Base-by-base conservation (phyloP, 2,329 filamentous ascomycete genomes). In the Beauveria pseudobassiana region DNA sequence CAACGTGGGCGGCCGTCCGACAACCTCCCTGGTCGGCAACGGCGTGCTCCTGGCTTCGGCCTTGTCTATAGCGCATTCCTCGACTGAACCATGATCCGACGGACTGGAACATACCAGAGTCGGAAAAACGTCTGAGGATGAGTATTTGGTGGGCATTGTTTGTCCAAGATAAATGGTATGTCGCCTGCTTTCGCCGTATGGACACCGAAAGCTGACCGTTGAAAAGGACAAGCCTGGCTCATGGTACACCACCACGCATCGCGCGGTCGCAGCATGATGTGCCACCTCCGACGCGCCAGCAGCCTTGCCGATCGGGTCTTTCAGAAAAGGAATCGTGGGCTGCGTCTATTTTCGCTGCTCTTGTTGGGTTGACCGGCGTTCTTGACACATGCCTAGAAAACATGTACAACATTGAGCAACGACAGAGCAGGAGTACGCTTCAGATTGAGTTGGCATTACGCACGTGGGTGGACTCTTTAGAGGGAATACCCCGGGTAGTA, bases 21-120 rank as follows among this genome's bases (percentile, higher is more conserved):
- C 82, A 7, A 84, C 82, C 7, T 82, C 82, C 1, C 80, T 86
- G 67, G 81, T 84, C 6, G 83, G 83, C 0, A 85, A 86, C 64
- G 79, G 78, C 1, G 75, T 80, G 0, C 73, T 78, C 43, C 70
- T 83, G 1, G 82, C 81, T 0, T 75, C 77, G 0, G 79, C 81
- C 0, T 74, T 85, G 8, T 78, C 81, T 0, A 71, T 85, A 52
- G 79, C 80, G 0, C 77, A 85, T 66, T 80, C 80, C 70, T 85
- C 0, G 83, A 0, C 67, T 85, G 4, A 84, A 86, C 64, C 76
- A 80, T 12, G 76, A 83, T 51, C 80, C 82, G 0, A 70, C 75
- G 1, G 71, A 70, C 3, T 86, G 83, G 83, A 77, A 79, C 58
- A 80, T 85, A n/a, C 73, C 79, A 0, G 66, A 73, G 3, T 67